These are phyloP conservation scores for Tilletia indica DNA, from an alignment of 1,284 basidiomycete genomes.

Conservation along the genomic window DNA sequence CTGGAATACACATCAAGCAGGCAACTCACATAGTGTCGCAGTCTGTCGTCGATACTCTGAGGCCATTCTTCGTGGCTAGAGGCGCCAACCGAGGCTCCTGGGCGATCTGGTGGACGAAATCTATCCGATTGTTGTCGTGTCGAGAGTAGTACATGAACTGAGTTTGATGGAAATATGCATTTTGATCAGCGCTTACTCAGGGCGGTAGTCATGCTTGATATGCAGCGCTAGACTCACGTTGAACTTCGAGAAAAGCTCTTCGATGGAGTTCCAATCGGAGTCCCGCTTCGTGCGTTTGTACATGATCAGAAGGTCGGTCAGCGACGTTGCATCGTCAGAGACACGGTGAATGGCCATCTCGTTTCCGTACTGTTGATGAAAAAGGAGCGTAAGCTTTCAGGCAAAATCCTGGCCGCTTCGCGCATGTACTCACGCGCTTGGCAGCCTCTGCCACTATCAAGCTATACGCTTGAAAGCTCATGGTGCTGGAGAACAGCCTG, in stretches of 20 bases:
- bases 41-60: not conserved
- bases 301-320: not conserved
- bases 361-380: not conserved
- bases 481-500: not conserved
- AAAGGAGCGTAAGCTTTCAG: not conserved
- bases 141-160: conserved; percentile 5
- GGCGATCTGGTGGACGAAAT: conserved; percentile 1
- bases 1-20: too few species aligned
- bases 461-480: not conserved
- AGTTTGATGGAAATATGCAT: not conserved
- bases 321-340: not conserved
- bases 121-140: not conserved
- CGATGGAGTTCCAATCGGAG: not conserved
- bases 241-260: not conserved
- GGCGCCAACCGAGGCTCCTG: conserved; percentile 3
- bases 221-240: not conserved
- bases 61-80: not conserved
- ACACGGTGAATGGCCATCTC: not conserved
- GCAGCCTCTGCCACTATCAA: not conserved
- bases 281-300: not conserved
- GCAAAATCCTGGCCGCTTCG: too few species aligned
- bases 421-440: conserved; percentile 4
- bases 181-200: not conserved
- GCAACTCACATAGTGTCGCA: conserved; percentile 1
- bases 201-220: not conserved